phyloP scores from a whole-genome alignment of 495 filamentous ascomycete species.

The Penicillium tannophilum region DNA sequence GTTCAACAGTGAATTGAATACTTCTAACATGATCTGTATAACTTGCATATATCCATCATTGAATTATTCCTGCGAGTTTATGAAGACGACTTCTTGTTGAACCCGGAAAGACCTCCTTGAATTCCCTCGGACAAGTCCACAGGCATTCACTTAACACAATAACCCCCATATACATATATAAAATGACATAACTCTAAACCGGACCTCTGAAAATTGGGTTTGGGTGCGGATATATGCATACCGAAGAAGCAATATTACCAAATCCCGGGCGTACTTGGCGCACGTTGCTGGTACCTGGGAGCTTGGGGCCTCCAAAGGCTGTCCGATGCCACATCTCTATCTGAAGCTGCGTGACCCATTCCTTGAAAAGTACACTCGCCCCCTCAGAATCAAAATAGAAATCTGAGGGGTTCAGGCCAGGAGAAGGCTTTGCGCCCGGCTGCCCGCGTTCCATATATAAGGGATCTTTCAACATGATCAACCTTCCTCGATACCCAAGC shows the following conservation, averaged over 20 bases:
- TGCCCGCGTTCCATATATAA: slow-evolving; percentile 9
- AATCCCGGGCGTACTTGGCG: background rate
- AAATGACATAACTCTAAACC: too few relatives aligned
- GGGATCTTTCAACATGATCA: background rate
- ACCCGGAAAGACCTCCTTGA: too few relatives aligned
- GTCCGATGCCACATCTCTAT: slow-evolving; percentile 5
- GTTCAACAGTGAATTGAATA: too few relatives aligned
- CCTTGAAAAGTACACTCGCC: slow-evolving; percentile 7
- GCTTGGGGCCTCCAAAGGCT: background rate
- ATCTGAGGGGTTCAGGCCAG: background rate
- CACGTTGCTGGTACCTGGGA: background rate
- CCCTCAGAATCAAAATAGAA: slow-evolving; percentile 9
- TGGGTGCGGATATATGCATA: background rate
- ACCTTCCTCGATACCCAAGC: slow-evolving; percentile 9
- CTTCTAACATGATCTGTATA: too few relatives aligned
- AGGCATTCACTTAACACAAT: too few relatives aligned
- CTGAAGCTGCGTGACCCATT: slow-evolving; percentile 10
- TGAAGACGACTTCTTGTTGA: too few relatives aligned
- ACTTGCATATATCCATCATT: too few relatives aligned
- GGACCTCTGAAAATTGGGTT: too few relatives aligned
- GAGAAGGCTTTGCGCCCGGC: slow-evolving; percentile 6
- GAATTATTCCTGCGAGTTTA: too few relatives aligned
- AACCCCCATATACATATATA: too few relatives aligned
- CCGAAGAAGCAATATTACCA: background rate
- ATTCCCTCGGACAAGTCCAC: too few relatives aligned